A percentile compares a stretch with the other conserved stretches of the same genome.
phyloP scores from a whole-genome alignment of 2,329 filamentous ascomycete genomes.

The Aspergillus pseudoglaucus region DNA sequence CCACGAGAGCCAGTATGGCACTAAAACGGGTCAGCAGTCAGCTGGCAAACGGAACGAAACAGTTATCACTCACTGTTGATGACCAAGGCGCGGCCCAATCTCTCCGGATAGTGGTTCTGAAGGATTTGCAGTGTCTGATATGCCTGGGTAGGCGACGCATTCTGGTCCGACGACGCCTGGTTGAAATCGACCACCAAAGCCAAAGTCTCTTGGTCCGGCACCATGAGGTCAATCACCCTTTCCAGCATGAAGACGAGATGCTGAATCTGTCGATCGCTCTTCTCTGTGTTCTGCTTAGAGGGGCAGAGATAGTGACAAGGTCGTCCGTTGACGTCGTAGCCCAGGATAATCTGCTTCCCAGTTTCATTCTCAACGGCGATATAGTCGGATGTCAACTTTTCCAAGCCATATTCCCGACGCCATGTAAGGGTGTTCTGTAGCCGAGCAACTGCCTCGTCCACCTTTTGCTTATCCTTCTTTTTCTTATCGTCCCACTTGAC shows the following conservation, averaged over 20 bases:
- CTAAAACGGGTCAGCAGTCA: conserved; percentile 37
- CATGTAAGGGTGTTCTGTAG: conserved; percentile 74
- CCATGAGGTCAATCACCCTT: conserved; percentile 79
- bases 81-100: conserved; percentile 80
- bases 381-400: conserved; percentile 68
- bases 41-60: background rate
- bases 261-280: conserved; percentile 78
- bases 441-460: conserved; percentile 69
- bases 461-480: conserved; percentile 12
- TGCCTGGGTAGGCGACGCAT: conserved; percentile 69
- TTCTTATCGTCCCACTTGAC: conserved; percentile 67
- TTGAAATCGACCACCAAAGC: conserved; percentile 90
- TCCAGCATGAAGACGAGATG: conserved; percentile 96
- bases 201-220: conserved; percentile 76
- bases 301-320: conserved; percentile 89
- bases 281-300: conserved; percentile 84
- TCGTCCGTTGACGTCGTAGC: conserved; percentile 78
- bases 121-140: conserved; percentile 83
- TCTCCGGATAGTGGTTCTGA: conserved; percentile 92
- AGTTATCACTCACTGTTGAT: conserved; percentile 62
- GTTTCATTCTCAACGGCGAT: conserved; percentile 93
- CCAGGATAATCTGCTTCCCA: conserved; percentile 85
- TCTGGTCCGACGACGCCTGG: conserved; percentile 65
- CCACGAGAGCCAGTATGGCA: conserved; percentile 82
- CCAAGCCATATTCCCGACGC: conserved; percentile 83